Evolutionary conservation across 2,329 filamentous ascomycete species (phyloP).

Genomic region (Beauveria asiatica): DNA sequence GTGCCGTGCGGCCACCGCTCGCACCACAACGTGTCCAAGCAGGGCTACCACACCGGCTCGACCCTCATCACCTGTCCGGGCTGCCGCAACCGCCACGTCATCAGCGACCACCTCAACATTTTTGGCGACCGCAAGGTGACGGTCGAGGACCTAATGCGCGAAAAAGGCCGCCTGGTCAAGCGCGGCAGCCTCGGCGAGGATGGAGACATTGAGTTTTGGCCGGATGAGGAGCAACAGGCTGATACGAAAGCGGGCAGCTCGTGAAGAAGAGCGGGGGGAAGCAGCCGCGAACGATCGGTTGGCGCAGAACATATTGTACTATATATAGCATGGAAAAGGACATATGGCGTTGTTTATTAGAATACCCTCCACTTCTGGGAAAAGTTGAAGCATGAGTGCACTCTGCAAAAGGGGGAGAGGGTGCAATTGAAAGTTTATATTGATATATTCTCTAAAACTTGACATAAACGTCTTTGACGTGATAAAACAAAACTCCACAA

Average conservation of each 20-base stretch:
- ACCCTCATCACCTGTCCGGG: conserved; percentile 80
- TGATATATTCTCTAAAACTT: neutral
- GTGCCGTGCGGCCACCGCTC: conserved; percentile 73
- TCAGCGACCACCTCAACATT: conserved; percentile 77
- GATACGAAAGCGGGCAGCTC: conserved; percentile 15
- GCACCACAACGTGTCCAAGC: conserved; percentile 81
- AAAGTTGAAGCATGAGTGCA: neutral
- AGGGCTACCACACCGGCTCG: conserved; percentile 87
- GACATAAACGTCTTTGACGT: neutral
- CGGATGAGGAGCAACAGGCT: conserved; percentile 46
- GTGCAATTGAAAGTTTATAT: neutral
- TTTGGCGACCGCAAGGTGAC: conserved; percentile 64
- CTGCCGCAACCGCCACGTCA: conserved; percentile 83
- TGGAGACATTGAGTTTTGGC: conserved; percentile 90
- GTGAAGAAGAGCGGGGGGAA: neutral
- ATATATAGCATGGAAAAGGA: neutral
- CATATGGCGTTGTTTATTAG: conserved; percentile 3
- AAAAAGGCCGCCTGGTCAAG: conserved; percentile 67
- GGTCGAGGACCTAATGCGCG: conserved; percentile 67
- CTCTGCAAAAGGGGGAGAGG: neutral
- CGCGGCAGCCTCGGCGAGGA: conserved; percentile 63
- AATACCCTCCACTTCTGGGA: conserved; percentile 3
- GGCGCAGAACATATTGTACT: neutral
- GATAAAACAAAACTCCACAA: neutral
- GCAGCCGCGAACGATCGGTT: neutral